Evolutionary conservation across 2,329 filamentous ascomycete species (phyloP), one percentile per base, ranked within the genome.

Genomic region (Orbilia brochopaga): DNA sequence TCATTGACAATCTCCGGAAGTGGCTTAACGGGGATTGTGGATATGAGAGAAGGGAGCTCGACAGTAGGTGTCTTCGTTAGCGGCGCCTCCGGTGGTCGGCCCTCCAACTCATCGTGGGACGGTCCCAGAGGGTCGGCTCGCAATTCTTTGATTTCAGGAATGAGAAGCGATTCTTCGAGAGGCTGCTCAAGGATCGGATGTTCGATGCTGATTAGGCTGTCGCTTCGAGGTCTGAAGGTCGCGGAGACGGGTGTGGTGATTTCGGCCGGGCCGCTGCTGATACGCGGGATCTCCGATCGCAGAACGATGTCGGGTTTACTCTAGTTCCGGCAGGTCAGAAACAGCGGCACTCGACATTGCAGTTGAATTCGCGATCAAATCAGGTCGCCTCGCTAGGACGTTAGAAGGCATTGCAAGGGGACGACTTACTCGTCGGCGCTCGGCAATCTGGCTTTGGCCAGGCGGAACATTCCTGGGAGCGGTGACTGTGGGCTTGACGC

Each of bases 161-260:
- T 52, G 27, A 72, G 19, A 23, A 72, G 60, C 30, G 67, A 65
- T 61, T 72, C 67, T 27, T 72, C 67, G 50, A 65, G 60, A 37
- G 67, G 67, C 3, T 60, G 35, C 51, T 72, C 67, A 37, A 35
- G 67, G 21, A 72, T 72, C 4, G 60, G 55, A 40, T 72, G 67
- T 44, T 72, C 67, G 30, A 72, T 53, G 56, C 67, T 72, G 6
- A 72, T 72, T 6, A 72, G 52, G 15, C 35, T 50, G 32, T 72
- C 67, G 19, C 60, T 65, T 27, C 67, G 64, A 8, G 55, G 67
- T n/a, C 67, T 54, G 55, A 72, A 72, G 5, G 67, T 72, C 2
- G 67, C 67, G 19, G 67, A 72, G n/a, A 72, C 67, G 6, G 67
- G 67, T 24, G 67, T 72, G 19, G 67, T 72, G 30, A 72, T 72